Evolutionary conservation across 768 basidiomycete species (phyloP), one percentile per base, ranked within the genome.

Genomic region (Suillus spraguei): DNA sequence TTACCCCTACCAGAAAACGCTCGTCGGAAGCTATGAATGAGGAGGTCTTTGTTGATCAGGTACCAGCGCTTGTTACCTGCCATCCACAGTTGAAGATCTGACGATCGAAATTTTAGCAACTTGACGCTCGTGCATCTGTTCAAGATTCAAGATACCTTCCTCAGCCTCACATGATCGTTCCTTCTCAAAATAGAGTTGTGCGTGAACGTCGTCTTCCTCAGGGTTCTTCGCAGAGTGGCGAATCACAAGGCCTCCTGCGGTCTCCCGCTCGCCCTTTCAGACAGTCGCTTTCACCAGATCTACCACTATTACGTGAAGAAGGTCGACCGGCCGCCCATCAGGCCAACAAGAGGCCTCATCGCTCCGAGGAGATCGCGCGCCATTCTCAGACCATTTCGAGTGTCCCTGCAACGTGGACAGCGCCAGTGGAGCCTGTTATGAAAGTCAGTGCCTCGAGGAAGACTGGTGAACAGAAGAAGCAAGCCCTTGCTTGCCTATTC

Each of bases 401-500:
- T 36, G 63, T 67, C 24, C 55, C 50, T 41, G 56, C 73, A 71
- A 72, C 76, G 72, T 77, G 76, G 76, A 2, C 74, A 16, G 69
- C 66, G 75, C 71, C 74, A 68, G 74, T 73, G 65, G 76, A 75
- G 67, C 69, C 74, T 13, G 64, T 62, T 60, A 70, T 71, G 60
- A 75, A 75, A 72, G 28, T 60, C 36, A 61, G 50, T 38, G 68
- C 64, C 49, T n/a, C 64, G 36, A 77, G 76, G 74, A 77, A 72
- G 68, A 66, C 69, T 52, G 74, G 76, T 24, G 74, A 75, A 39
- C 75, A 80, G 71, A 78, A 79, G 72, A 81, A 81, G 71, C 81
- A 82, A 61, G 78, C 78, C 61, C 74, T 83, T 61, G 80, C 80
- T 62, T 83, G 82, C 63, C 69, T 79, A 59, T 83, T 83, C 72